phyloP scores from a whole-genome alignment of 768 basidiomycete species.

The Trametes cingulata region DNA sequence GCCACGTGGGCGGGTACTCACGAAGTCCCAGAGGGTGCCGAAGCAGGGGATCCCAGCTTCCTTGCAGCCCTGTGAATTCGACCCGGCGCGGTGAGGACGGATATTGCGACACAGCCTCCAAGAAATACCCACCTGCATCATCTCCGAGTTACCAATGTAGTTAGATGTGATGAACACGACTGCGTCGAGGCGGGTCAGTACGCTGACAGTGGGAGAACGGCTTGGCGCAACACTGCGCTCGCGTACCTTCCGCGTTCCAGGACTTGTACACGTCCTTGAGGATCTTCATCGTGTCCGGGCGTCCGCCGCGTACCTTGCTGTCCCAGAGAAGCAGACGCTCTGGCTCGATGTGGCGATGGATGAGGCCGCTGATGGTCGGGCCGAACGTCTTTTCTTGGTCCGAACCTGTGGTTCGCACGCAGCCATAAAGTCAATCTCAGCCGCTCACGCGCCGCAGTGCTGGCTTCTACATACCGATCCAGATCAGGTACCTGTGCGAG shows the following conservation, averaged over 20 bases:
- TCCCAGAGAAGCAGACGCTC: slow-evolving; percentile 80
- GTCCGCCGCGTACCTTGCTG: slow-evolving; percentile 69
- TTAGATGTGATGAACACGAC: slow-evolving; percentile 86
- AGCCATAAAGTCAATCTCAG: slow-evolving; percentile 20
- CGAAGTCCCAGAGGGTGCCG: slow-evolving; percentile 36
- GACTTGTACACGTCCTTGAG: slow-evolving; percentile 65
- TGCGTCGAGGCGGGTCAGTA: slow-evolving; percentile 13
- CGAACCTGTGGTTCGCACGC: slow-evolving; percentile 47
- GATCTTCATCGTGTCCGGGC: slow-evolving; percentile 78
- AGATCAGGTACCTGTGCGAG: slow-evolving; percentile 66
- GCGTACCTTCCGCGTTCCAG: slow-evolving; percentile 67
- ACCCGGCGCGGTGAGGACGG: slow-evolving; percentile 4
- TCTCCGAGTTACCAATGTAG: slow-evolving; percentile 73
- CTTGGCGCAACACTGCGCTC: neutral
- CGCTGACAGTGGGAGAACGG: neutral
- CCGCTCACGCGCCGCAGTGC: slow-evolving; percentile 14
- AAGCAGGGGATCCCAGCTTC: slow-evolving; percentile 27
- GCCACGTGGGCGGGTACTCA: slow-evolving; percentile 16
- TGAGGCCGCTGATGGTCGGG: slow-evolving; percentile 73
- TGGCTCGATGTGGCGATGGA: slow-evolving; percentile 68
- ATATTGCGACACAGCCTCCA: neutral
- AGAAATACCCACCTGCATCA: slow-evolving; percentile 71
- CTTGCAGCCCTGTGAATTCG: slow-evolving; percentile 20
- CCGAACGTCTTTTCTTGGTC: slow-evolving; percentile 87
- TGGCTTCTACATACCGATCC: slow-evolving; percentile 53